These are phyloP conservation scores for Arctium minus DNA, from an alignment of 129 eudicot genomes.

Conservation along the genomic window DNA sequence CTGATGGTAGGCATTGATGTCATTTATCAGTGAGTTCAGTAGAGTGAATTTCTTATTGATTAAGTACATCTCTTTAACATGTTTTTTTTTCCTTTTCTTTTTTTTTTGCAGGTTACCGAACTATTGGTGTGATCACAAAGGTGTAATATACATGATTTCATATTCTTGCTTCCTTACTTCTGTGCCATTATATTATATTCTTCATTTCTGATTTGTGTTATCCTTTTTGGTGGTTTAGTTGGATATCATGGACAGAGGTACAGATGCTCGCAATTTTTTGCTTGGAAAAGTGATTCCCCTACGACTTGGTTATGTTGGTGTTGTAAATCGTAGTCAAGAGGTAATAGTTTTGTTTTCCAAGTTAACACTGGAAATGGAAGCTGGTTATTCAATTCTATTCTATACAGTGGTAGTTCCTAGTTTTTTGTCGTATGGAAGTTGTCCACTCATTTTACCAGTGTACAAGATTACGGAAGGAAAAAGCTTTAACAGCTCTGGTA, in stretches of 20 bases:
- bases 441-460: not conserved
- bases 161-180: not conserved
- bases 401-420: not conserved
- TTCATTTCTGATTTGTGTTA: not conserved
- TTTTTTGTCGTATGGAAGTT: not conserved
- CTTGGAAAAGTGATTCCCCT: slow-evolving; percentile 96
- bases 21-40: not conserved
- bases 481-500: not conserved
- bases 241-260: slow-evolving; percentile 99
- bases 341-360: slow-evolving; percentile 31
- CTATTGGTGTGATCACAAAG: slow-evolving; percentile 97
- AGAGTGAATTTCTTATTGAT: not conserved
- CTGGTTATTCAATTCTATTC: not conserved
- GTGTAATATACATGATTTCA: slow-evolving; percentile 18
- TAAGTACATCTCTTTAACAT: slow-evolving; percentile 9
- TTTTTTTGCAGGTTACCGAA: slow-evolving; percentile 76
- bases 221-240: slow-evolving; percentile 52
- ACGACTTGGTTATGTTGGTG: slow-evolving; percentile 91
- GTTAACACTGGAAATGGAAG: not conserved
- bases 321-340: slow-evolving; percentile 99
- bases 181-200: slow-evolving; percentile 4
- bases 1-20: slow-evolving; percentile 62
- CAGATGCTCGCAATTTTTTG: slow-evolving; percentile 96
- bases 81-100: not conserved
- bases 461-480: slow-evolving; percentile 6